These are phyloP conservation scores for Stemphylium beticola DNA, from an alignment of 2,329 filamentous ascomycete species.

Conservation along the genomic window DNA sequence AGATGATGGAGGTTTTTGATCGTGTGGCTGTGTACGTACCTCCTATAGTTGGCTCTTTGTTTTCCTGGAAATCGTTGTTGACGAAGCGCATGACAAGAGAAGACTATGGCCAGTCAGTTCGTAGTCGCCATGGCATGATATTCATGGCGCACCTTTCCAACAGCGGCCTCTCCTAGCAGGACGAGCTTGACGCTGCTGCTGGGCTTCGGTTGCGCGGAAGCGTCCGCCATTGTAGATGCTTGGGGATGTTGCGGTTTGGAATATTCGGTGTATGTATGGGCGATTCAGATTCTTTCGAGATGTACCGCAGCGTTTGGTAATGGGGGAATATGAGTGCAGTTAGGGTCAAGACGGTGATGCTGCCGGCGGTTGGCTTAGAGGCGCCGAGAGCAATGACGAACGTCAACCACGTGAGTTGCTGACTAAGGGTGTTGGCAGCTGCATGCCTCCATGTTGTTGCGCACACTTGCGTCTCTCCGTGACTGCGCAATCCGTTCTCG, in stretches of 20 bases:
- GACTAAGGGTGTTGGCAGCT: constrained; percentile 12
- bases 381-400: constrained; percentile 25
- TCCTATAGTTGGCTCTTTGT: constrained; percentile 99
- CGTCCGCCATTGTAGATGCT: constrained; percentile 69
- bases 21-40: constrained; percentile 61
- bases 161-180: constrained; percentile 93
- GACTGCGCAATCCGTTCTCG: neutral
- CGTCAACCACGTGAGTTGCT: constrained; percentile 15
- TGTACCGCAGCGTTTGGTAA: neutral
- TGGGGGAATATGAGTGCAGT: constrained; percentile 7
- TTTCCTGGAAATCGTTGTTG: constrained; percentile 99
- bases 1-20: neutral
- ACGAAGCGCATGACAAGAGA: constrained; percentile 98
- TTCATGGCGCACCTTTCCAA: constrained; percentile 80
- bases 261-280: neutral
- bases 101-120: constrained; percentile 63
- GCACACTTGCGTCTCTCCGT: no score
- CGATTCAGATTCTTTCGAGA: neutral
- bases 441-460: no score
- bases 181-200: constrained; percentile 99
- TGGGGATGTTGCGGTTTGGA: constrained; percentile 5
- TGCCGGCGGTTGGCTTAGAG: constrained; percentile 22
- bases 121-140: neutral
- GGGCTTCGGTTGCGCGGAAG: constrained; percentile 77
- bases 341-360: constrained; percentile 10